Evolutionary conservation across 1,284 basidiomycete genomes (phyloP).

Genomic region (Puccinia coronata): DNA sequence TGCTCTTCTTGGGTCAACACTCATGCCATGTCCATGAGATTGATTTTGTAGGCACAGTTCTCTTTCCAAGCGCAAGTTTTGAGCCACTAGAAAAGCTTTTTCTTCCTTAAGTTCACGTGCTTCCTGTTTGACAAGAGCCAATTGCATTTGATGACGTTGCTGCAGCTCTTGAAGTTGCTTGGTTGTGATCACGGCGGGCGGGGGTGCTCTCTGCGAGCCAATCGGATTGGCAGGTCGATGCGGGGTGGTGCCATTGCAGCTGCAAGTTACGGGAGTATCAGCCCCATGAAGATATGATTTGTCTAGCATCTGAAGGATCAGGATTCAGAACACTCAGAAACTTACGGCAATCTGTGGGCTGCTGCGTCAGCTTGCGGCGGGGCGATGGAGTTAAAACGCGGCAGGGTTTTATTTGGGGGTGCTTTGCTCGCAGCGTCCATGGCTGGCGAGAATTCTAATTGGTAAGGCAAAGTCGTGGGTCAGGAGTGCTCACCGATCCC

Average conservation of each 20-base stretch:
- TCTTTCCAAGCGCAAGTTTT: conserved; percentile 32
- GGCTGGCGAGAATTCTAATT: not conserved
- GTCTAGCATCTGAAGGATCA: not conserved
- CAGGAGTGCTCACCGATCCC: conserved; percentile 6
- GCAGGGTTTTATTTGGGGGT: not conserved
- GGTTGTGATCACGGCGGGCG: conserved; percentile 14
- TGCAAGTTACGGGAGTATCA: not conserved
- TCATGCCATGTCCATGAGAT: not conserved
- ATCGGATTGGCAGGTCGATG: conserved; percentile 27
- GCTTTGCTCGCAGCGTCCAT: not conserved
- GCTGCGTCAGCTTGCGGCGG: conserved; percentile 15
- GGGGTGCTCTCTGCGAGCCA: not conserved
- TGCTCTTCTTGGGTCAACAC: not conserved
- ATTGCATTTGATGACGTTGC: conserved; percentile 31
- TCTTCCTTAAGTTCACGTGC: conserved; percentile 34
- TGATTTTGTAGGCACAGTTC: conserved; percentile 28
- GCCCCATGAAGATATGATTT: not conserved
- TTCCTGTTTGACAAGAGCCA: conserved; percentile 27
- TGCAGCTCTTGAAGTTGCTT: conserved; percentile 32
- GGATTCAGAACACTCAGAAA: not conserved
- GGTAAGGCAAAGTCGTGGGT: not conserved
- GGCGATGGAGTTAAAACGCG: conserved; percentile 12
- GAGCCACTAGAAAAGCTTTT: conserved; percentile 33
- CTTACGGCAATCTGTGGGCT: conserved; percentile 8
- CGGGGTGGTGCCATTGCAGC: not conserved